Conservation (phyloP, 179 eudicot genomes). For the Spergularia azorica region DNA sequence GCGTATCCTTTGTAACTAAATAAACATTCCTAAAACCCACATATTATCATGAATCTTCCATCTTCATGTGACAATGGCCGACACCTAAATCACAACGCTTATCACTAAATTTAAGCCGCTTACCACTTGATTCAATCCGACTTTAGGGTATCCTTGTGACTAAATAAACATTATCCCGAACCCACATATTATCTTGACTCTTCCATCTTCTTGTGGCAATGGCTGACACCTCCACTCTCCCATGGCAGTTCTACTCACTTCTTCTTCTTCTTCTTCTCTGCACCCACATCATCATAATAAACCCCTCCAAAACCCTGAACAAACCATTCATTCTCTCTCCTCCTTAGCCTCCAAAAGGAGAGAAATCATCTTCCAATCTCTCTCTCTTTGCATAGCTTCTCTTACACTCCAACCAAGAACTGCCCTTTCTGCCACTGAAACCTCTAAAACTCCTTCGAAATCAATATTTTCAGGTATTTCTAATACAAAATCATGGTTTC, state of each 20-base stretch:
- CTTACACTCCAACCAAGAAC: conserved; percentile 34
- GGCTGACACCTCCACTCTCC: conserved; percentile 28
- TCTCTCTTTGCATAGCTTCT: conserved; percentile 40
- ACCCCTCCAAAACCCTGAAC: conserved; percentile 37
- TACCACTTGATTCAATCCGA: no score
- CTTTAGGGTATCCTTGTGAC: no score
- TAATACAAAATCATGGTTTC: conserved; percentile 95
- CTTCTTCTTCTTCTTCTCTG: conserved; percentile 16
- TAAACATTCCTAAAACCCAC: conserved; percentile 25
- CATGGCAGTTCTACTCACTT: conserved; percentile 55
- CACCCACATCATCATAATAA: conserved; percentile 23
- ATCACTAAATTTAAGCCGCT: no score
- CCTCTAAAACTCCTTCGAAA: conserved; percentile 38
- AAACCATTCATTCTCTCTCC: conserved; percentile 13
- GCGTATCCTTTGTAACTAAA: no score
- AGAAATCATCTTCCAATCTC: conserved; percentile 38
- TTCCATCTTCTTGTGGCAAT: conserved; percentile 1
- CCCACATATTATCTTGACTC: conserved; percentile 26
- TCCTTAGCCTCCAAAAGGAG: conserved; percentile 36
- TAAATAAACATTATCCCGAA: conserved; percentile 25
- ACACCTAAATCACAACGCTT: no score
- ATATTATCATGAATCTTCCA: conserved; percentile 25
- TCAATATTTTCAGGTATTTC: conserved; percentile 63
- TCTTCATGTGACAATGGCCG: conserved; percentile 23
- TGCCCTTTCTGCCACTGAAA: conserved; percentile 29